These are phyloP conservation scores for Candida taoyuanica DNA, from an alignment of 805 yeast species.

Conservation along the genomic window DNA sequence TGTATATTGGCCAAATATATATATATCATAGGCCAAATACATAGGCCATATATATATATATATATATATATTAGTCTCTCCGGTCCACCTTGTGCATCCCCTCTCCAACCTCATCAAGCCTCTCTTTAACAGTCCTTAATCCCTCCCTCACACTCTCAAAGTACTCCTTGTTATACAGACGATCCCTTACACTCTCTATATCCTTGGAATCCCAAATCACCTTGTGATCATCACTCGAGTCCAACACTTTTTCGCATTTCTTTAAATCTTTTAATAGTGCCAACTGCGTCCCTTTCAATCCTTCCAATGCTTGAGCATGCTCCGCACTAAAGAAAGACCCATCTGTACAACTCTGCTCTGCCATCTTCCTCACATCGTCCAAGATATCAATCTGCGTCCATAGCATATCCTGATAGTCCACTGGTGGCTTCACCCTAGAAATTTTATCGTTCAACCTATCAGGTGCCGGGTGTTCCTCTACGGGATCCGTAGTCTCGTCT, in stretches of 20 bases:
- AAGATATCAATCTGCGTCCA: constrained; percentile 88
- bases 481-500: background rate
- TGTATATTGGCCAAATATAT: no score
- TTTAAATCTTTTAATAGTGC: constrained; percentile 15
- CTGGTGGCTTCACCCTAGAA: constrained; percentile 52
- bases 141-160: constrained; percentile 48
- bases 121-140: constrained; percentile 43
- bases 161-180: constrained; percentile 44
- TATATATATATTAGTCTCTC: no score
- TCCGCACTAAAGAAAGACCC: constrained; percentile 13
- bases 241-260: constrained; percentile 18
- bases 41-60: no score
- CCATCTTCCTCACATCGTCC: constrained; percentile 61
- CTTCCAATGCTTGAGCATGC: constrained; percentile 13
- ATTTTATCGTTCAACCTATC: constrained; percentile 38
- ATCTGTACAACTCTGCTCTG: constrained; percentile 15
- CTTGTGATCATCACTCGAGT: constrained; percentile 12
- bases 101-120: constrained; percentile 49
- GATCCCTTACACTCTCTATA: constrained; percentile 30
- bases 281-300: constrained; percentile 17
- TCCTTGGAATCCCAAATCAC: constrained; percentile 23
- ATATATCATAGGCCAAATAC: no score
- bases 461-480: constrained; percentile 2
- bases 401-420: constrained; percentile 65
- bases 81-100: constrained; percentile 25